Evolutionary conservation across 306 rosid genomes (phyloP).

Genomic region (Sechiopsis laciniata): DNA sequence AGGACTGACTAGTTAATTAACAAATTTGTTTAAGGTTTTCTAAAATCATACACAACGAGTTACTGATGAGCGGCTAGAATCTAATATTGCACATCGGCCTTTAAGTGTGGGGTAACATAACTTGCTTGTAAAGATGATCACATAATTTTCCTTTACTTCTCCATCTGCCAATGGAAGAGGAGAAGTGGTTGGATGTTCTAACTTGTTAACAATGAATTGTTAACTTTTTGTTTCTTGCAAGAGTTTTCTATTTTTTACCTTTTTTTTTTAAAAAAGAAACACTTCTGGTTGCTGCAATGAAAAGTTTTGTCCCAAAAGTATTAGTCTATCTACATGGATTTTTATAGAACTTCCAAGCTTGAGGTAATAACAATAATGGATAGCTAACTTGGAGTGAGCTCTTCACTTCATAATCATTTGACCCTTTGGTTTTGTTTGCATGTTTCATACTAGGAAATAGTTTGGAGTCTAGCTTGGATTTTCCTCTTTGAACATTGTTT

Average conservation of each 20-base stretch:
- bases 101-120: background rate
- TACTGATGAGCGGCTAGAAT: background rate
- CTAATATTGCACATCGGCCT: background rate
- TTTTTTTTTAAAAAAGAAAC: background rate
- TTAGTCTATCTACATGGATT: background rate
- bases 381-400: background rate
- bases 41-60: background rate
- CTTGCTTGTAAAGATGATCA: background rate
- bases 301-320: background rate
- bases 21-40: background rate
- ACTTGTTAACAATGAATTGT: background rate
- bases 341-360: background rate
- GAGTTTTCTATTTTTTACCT: background rate
- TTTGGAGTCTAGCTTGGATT: background rate
- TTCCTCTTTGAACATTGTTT: background rate
- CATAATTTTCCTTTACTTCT: constrained; percentile 1
- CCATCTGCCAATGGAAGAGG: background rate
- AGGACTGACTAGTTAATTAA: background rate
- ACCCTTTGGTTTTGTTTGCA: background rate
- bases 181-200: background rate
- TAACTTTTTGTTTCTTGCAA: background rate
- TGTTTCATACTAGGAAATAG: background rate
- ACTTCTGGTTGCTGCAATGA: background rate
- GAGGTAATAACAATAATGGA: background rate
- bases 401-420: no score